Evolutionary conservation across 1,139 yeast species (phyloP).

Genomic region (Pichia sp.): DNA sequence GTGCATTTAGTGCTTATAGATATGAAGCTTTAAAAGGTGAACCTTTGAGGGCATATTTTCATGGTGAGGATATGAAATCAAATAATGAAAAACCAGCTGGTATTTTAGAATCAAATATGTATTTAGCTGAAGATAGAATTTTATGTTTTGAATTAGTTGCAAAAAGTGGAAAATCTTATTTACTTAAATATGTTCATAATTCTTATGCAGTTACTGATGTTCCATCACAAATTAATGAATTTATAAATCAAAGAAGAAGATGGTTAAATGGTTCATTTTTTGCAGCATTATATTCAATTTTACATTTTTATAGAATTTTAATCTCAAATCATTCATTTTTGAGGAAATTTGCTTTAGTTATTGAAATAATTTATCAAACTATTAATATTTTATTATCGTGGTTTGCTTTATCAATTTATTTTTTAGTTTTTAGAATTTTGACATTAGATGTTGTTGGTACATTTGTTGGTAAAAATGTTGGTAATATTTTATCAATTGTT

Average conservation of each 20-base stretch:
- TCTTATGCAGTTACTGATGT: slow-evolving; percentile 84
- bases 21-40: slow-evolving; percentile 70
- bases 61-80: slow-evolving; percentile 71
- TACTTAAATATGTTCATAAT: slow-evolving; percentile 64
- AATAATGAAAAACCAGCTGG: slow-evolving; percentile 46
- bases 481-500: slow-evolving; percentile 68
- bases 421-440: slow-evolving; percentile 63
- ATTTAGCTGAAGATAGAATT: slow-evolving; percentile 79
- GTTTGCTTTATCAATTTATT: slow-evolving; percentile 73
- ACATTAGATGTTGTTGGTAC: slow-evolving; percentile 46
- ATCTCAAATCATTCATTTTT: slow-evolving; percentile 54
- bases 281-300: slow-evolving; percentile 70
- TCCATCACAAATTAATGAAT: slow-evolving; percentile 65
- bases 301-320: slow-evolving; percentile 68
- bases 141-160: slow-evolving; percentile 79
- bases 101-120: slow-evolving; percentile 73
- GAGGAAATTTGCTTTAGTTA: slow-evolving; percentile 54
- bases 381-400: slow-evolving; percentile 64
- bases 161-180: slow-evolving; percentile 53
- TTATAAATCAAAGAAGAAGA: slow-evolving; percentile 71
- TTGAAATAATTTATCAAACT: slow-evolving; percentile 67
- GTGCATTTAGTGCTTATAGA: slow-evolving; percentile 82
- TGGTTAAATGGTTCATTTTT: slow-evolving; percentile 85
- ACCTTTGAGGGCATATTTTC: slow-evolving; percentile 72
- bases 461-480: slow-evolving; percentile 40